Conservation (phyloP, 148 eudicot species). For the Hydrangea macrophylla region DNA sequence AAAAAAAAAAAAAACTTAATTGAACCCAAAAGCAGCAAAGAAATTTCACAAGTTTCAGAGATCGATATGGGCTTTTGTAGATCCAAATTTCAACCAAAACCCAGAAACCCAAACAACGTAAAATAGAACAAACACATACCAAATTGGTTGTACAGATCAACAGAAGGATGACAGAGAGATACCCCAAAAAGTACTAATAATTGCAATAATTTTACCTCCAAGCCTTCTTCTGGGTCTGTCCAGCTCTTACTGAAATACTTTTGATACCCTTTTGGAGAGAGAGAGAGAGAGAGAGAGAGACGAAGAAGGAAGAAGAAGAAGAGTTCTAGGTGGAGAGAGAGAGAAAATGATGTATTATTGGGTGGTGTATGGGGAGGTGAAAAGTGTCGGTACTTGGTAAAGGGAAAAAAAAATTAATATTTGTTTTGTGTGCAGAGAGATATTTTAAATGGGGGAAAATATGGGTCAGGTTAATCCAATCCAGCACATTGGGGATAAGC, state of each 20-base stretch:
- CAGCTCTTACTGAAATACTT: neutral
- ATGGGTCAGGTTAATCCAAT: slow-evolving; percentile 5
- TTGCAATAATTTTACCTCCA: neutral
- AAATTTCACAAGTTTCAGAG: neutral
- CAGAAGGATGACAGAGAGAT: neutral
- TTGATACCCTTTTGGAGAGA: neutral
- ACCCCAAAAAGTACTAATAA: neutral
- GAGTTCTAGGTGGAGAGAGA: neutral
- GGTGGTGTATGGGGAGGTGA: no score
- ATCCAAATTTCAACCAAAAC: neutral
- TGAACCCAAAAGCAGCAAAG: neutral
- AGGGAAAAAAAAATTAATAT: slow-evolving; percentile 1
- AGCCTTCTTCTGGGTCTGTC: neutral
- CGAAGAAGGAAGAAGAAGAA: no score
- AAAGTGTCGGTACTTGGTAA: slow-evolving; percentile 34
- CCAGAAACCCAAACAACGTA: neutral
- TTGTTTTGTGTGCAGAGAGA: neutral
- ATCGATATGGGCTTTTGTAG: neutral
- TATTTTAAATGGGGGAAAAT: neutral
- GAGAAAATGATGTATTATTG: slow-evolving; percentile 2
- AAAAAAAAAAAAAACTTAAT: neutral
- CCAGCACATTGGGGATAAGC: neutral
- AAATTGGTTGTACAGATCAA: neutral
- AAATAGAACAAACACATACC: neutral
- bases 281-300: neutral